Percentiles rank a stretch among this genome's conserved stretches.
phyloP scores from a whole-genome alignment of 1,284 basidiomycete species.

The Xerocomus amazonicus region DNA sequence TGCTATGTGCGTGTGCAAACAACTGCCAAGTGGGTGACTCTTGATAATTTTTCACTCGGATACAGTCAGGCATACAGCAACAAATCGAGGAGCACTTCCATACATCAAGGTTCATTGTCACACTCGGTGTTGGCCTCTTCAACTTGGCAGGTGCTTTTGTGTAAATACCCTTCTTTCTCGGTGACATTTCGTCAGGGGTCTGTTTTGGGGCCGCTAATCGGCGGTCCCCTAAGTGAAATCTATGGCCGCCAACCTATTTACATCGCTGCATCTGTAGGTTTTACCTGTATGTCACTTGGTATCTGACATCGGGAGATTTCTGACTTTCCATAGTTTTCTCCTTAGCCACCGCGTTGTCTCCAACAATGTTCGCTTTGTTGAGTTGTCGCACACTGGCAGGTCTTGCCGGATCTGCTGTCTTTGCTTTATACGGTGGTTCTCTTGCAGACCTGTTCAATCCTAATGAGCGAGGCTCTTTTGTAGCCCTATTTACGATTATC shows the following conservation, averaged over 20 bases:
- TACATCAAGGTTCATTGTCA: constrained; percentile 18
- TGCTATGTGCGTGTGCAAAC: constrained; percentile 27
- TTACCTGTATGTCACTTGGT: constrained; percentile 11
- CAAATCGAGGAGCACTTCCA: constrained; percentile 26
- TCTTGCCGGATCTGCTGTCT: constrained; percentile 24
- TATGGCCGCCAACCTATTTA: constrained; percentile 26
- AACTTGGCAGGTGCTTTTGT: constrained; percentile 20
- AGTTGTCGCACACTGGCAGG: constrained; percentile 23
- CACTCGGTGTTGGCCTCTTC: constrained; percentile 28
- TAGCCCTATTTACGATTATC: constrained; percentile 28
- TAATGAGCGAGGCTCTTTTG: constrained; percentile 24
- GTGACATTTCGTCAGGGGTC: constrained; percentile 14
- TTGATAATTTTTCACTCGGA: background rate
- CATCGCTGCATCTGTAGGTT: constrained; percentile 22
- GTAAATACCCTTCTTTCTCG: background rate
- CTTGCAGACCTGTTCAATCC: constrained; percentile 29
- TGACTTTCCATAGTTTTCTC: constrained; percentile 19
- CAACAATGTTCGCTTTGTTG: constrained; percentile 15
- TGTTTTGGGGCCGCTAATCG: constrained; percentile 27
- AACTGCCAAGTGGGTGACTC: background rate
- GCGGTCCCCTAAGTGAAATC: constrained; percentile 26
- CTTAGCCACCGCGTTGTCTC: constrained; percentile 19
- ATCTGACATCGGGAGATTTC: background rate
- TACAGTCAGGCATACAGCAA: constrained; percentile 27
- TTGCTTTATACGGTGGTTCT: constrained; percentile 29